Evolutionary conservation across 2,329 filamentous ascomycete species (phyloP), one percentile per base, ranked within the genome.

Genomic region (Alternaria sp.): DNA sequence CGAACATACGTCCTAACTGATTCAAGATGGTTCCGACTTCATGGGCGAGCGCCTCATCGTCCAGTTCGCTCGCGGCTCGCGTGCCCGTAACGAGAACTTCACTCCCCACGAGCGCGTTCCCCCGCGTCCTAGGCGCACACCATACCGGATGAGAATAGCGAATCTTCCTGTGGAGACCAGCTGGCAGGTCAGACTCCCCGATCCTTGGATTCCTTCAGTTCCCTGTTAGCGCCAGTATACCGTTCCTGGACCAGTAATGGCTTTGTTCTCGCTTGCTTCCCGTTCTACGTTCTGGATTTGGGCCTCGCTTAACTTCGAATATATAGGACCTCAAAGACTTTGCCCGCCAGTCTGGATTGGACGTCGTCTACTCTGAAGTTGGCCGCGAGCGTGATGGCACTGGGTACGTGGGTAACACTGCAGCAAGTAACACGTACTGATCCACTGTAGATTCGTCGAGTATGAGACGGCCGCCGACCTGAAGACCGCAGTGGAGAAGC

Each of bases 271-370:
- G 70, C 71, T 61, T 70, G 67, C 69, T 74, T 72, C 69, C 65
- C 65, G 65, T 73, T 68, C 43, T 64, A 65, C 70, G 57, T 65
- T 67, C 74, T 76, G 75, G 75, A 75, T 71, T 75, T 76, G 75
- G 73, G 78, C 73, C 67, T 87, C 83, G 93, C 91, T 94, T 92
- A 95, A 91, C 86, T 87, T 87, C 87, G 87, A 82, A 86, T 72
- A 84, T 89, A 83, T 93, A 99, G 95, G 95, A 99, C 82, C 89
- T 99, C 55, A 99, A 99, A 91, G 95, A 99, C 81, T 99, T 99
- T 82, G 95, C 95, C 65, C 93, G 95, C 78, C 92, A 96, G 81
- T 96, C 94, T 80, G 93, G 93, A 81, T 88, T 97, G 81, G 95
- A 98, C 80, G 95, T 99, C 68, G 95, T 99, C 75, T 99, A 97